Evolutionary conservation across 768 basidiomycete genomes (phyloP).

Genomic region (Pisolithus marmoratus): DNA sequence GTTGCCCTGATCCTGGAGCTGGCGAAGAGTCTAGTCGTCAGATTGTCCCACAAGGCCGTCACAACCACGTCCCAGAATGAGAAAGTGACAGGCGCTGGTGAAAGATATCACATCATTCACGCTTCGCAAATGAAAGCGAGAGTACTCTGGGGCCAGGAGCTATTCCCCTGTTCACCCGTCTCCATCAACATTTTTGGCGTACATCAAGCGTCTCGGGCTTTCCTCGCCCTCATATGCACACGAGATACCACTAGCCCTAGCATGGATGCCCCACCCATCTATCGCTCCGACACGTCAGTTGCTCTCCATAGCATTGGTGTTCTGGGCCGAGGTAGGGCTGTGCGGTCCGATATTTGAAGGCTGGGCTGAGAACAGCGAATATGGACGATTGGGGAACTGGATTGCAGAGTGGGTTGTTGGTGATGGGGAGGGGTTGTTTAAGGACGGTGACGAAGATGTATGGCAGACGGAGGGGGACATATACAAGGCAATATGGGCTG

Average conservation of each 20-base stretch:
- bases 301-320: constrained; percentile 55
- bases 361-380: constrained; percentile 37
- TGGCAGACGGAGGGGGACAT: constrained; percentile 37
- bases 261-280: constrained; percentile 65
- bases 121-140: constrained; percentile 6
- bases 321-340: constrained; percentile 67
- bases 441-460: too few species aligned
- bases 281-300: constrained; percentile 51
- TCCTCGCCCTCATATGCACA: constrained; percentile 31
- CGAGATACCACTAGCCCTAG: constrained; percentile 62
- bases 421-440: constrained; percentile 23
- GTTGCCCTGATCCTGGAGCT: constrained; percentile 24
- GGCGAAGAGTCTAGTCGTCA: constrained; percentile 19
- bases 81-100: background rate
- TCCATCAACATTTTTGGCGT: constrained; percentile 48
- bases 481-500: constrained; percentile 19
- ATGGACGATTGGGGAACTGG: constrained; percentile 45
- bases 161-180: constrained; percentile 39
- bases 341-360: constrained; percentile 54
- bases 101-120: background rate
- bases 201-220: constrained; percentile 56
- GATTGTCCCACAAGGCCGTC: background rate
- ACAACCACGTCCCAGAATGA: background rate
- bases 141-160: constrained; percentile 6
- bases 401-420: constrained; percentile 52